Evolutionary conservation across 345 rosid genomes (phyloP), one percentile per base, ranked within the genome.

Genomic region (Leavenworthia alabamica): DNA sequence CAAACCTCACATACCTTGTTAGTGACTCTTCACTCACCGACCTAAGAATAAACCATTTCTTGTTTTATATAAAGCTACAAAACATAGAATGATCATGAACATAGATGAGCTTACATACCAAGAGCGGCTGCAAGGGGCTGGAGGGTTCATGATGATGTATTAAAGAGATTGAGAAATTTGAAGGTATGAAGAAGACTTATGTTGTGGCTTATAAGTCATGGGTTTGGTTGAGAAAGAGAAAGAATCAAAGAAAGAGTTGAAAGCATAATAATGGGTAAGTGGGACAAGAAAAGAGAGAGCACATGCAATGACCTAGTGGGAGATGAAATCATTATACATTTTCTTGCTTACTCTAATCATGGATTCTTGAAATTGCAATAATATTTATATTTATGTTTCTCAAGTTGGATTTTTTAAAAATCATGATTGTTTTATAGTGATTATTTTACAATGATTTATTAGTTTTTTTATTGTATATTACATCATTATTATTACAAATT

Each of bases 21-120:
- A 89, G 17, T 0, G 96, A 88, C 20, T 83, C 93, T 56, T 88
- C 96, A 11, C 96, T 89, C 17, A 89, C 78, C 6, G 90, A 80
- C 96, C 96, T 56, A 39, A 24, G 2, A 24, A 26, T 10, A 2
- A 4, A 28, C 1, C 37, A 58, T 14, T 42, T 58, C 27, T 58
- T 41, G 26, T 42, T 42, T 28, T 8, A 42, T 7, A 1, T 2
- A 27, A 58, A 15, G 37, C 17, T 27, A 26, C 11, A 41, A 58
- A 41, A 58, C 12, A 3, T 7, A 39, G 22, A 39, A 14, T 33
- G 37, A 9, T 8, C 24, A 24, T 37, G 47, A 58, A 42, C 12
- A 41, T 27, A 8, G 19, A 23, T 17, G 17, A n/a, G n/a, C n/a
- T 27, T 17, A 50, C 37, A 20, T 50, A 61, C 66, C 66, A 61